A percentile compares a stretch with the other conserved stretches of the same genome.
phyloP scores from a whole-genome alignment of 2,329 filamentous ascomycete genomes.

The Fusarium sp. region DNA sequence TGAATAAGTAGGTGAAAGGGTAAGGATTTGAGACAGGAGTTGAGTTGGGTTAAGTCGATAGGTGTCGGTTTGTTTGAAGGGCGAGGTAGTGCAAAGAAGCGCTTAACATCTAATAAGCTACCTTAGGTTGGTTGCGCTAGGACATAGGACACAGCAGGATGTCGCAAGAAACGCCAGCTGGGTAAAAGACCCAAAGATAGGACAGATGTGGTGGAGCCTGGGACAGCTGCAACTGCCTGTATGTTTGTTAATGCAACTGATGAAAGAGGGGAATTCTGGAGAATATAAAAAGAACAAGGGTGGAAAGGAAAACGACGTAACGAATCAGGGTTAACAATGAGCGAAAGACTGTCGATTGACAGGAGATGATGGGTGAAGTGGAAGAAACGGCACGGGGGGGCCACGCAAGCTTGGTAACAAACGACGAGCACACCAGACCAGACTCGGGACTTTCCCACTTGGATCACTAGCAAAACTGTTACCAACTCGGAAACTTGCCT shows the following conservation, averaged over 20 bases:
- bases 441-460: slow-evolving; percentile 34
- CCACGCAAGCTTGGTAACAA: slow-evolving; percentile 34
- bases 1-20: not conserved
- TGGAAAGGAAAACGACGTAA: slow-evolving; percentile 3
- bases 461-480: slow-evolving; percentile 10
- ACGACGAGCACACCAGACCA: slow-evolving; percentile 1
- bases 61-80: not conserved
- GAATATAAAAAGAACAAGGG: slow-evolving; percentile 29
- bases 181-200: slow-evolving; percentile 30
- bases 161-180: slow-evolving; percentile 33
- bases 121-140: slow-evolving; percentile 2
- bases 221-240: slow-evolving; percentile 10
- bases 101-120: slow-evolving; percentile 1
- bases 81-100: slow-evolving; percentile 10
- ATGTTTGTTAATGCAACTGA: not conserved
- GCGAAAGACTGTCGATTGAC: slow-evolving; percentile 22
- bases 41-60: not conserved
- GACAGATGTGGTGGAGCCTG: slow-evolving; percentile 35
- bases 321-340: slow-evolving; percentile 28
- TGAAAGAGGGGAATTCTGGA: slow-evolving; percentile 20
- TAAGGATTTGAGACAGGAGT: not conserved
- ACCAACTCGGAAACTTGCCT: slow-evolving; percentile 11
- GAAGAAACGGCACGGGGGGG: slow-evolving; percentile 36
- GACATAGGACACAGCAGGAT: slow-evolving; percentile 29
- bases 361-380: slow-evolving; percentile 28